phyloP scores from a whole-genome alignment of 2,329 filamentous ascomycete species.

The Nemania sp. region DNA sequence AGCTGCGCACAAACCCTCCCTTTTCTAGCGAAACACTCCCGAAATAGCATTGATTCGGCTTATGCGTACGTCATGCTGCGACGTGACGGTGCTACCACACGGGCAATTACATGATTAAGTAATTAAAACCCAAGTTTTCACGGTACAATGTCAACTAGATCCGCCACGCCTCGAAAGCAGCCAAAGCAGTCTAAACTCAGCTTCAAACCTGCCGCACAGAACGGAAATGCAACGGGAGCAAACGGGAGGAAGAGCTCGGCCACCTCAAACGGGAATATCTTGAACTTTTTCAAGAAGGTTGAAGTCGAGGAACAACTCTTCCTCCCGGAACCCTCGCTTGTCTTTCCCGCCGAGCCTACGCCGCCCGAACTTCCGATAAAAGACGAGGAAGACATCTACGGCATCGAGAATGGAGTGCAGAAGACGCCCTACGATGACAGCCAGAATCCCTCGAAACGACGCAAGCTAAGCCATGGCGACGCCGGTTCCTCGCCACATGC shows the following conservation, averaged over 20 bases:
- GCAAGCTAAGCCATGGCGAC: slow-evolving; percentile 43
- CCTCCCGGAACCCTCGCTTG: slow-evolving; percentile 38
- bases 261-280: slow-evolving; percentile 71
- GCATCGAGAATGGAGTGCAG: slow-evolving; percentile 39
- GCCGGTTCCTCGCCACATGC: slow-evolving; percentile 7
- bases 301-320: slow-evolving; percentile 65
- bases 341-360: slow-evolving; percentile 2
- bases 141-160: slow-evolving; percentile 30
- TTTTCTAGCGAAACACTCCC: background rate
- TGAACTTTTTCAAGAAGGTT: slow-evolving; percentile 75
- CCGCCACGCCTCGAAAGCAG: slow-evolving; percentile 30
- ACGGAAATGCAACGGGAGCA: slow-evolving; percentile 30
- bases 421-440: slow-evolving; percentile 36
- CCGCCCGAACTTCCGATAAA: slow-evolving; percentile 31
- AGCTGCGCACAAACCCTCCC: too few relatives aligned
- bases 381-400: slow-evolving; percentile 42
- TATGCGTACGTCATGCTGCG: background rate
- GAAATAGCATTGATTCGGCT: background rate
- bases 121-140: background rate
- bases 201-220: slow-evolving; percentile 31
- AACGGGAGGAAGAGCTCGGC: slow-evolving; percentile 42
- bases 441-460: slow-evolving; percentile 43
- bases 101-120: too few relatives aligned
- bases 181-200: slow-evolving; percentile 37
- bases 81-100: background rate